These are phyloP conservation scores for Clarireedia monteithiana DNA, from an alignment of 2,329 filamentous ascomycete genomes.

Conservation along the genomic window DNA sequence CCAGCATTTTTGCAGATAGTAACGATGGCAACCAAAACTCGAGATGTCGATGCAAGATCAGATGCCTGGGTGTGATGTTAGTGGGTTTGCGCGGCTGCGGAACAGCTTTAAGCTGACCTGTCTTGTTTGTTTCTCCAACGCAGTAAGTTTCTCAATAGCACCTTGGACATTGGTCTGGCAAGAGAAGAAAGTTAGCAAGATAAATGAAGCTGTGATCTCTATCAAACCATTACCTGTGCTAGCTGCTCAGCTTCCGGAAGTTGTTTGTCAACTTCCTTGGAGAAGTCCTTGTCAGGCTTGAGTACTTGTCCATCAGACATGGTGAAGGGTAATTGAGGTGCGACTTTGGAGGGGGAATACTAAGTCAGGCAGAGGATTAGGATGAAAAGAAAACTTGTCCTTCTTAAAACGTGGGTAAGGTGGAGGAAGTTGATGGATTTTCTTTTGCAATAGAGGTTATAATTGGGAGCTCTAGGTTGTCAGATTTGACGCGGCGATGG, in stretches of 20 bases:
- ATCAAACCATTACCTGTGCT: slow-evolving; percentile 58
- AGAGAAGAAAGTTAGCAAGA: slow-evolving; percentile 17
- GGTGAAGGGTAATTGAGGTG: slow-evolving; percentile 9
- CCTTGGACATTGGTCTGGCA: slow-evolving; percentile 66
- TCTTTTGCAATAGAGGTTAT: neutral
- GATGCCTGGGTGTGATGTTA: slow-evolving; percentile 58
- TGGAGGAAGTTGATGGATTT: neutral
- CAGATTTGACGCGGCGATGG: slow-evolving; percentile 7
- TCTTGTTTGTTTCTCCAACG: slow-evolving; percentile 92
- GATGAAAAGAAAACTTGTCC: neutral
- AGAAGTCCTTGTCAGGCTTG: slow-evolving; percentile 91
- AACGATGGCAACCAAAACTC: slow-evolving; percentile 79
- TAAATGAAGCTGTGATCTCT: neutral
- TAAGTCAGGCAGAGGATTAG: neutral
- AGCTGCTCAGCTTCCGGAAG: slow-evolving; percentile 86
- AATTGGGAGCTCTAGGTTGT: slow-evolving; percentile 8
- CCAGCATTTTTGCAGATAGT: slow-evolving; percentile 88
- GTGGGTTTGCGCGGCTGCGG: slow-evolving; percentile 11
- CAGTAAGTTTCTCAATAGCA: slow-evolving; percentile 87
- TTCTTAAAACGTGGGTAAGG: neutral
- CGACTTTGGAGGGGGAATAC: neutral
- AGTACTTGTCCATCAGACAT: slow-evolving; percentile 30
- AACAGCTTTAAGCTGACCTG: slow-evolving; percentile 52
- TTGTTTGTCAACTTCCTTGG: slow-evolving; percentile 88
- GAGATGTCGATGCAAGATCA: slow-evolving; percentile 90